Evolutionary conservation across 208 protist genomes (phyloP).

Genomic region (Porcisia deanei): DNA sequence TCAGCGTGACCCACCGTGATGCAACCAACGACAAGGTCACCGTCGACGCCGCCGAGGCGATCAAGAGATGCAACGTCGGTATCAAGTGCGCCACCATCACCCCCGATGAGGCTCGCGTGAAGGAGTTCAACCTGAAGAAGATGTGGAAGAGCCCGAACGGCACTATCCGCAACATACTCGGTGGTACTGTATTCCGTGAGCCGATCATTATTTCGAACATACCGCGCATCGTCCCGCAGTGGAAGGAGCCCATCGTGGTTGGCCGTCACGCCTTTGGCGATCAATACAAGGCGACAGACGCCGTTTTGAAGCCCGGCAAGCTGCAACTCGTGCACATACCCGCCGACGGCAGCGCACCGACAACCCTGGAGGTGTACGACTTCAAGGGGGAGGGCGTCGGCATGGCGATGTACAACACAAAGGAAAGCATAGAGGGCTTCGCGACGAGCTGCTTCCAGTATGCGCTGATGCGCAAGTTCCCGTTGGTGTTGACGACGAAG

Average conservation of each 20-base stretch:
- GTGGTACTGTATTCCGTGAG: slow-evolving; percentile 98
- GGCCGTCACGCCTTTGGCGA: slow-evolving; percentile 97
- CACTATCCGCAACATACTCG: slow-evolving; percentile 98
- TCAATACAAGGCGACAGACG: slow-evolving; percentile 96
- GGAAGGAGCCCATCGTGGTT: slow-evolving; percentile 96
- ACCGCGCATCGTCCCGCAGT: slow-evolving; percentile 91
- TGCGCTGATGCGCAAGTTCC: slow-evolving; percentile 90
- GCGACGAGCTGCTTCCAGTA: slow-evolving; percentile 95
- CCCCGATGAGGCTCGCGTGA: slow-evolving; percentile 96
- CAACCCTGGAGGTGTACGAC: slow-evolving; percentile 87
- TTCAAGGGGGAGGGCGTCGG: slow-evolving; percentile 87
- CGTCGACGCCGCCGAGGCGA: slow-evolving; percentile 94
- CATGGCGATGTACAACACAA: slow-evolving; percentile 97
- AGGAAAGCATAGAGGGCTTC: slow-evolving; percentile 96
- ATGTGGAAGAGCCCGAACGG: slow-evolving; percentile 99
- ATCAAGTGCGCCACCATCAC: slow-evolving; percentile 99
- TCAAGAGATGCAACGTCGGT: slow-evolving; percentile 94
- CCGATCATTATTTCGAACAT: slow-evolving; percentile 97
- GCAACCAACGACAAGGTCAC: slow-evolving; percentile 96
- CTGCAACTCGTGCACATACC: slow-evolving; percentile 94
- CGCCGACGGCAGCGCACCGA: slow-evolving; percentile 60
- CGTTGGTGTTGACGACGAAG: slow-evolving; percentile 96
- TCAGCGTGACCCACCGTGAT: slow-evolving; percentile 94
- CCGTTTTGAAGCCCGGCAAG: slow-evolving; percentile 84
- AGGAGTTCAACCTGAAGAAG: slow-evolving; percentile 97